phyloP scores from a whole-genome alignment of 768 basidiomycete species.

The Dacryopinax spathularia region DNA sequence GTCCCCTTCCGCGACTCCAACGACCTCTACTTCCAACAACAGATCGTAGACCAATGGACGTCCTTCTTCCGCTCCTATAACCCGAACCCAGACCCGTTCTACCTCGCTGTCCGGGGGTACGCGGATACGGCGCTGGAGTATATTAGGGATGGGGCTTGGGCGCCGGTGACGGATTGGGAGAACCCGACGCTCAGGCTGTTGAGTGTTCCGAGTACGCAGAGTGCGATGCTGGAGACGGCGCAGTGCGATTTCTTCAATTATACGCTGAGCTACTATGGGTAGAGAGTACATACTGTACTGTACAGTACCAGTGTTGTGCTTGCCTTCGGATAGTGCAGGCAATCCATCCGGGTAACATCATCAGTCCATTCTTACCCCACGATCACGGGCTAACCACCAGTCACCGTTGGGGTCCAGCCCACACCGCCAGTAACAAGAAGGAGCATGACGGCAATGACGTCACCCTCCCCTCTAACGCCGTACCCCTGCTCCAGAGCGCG shows the following conservation, averaged over 20 bases:
- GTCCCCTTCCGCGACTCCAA: conserved; percentile 34
- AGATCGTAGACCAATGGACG: conserved; percentile 34
- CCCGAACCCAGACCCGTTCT: conserved; percentile 33
- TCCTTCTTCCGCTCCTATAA: conserved; percentile 35
- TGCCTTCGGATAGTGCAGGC: no score
- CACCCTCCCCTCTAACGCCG: no score
- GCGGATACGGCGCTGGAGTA: conserved; percentile 23
- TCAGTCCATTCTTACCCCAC: no score
- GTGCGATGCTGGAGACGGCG: conserved; percentile 23
- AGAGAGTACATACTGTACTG: no score
- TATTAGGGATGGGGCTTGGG: conserved; percentile 24
- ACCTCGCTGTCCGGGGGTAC: conserved; percentile 33
- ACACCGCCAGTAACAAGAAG: no score
- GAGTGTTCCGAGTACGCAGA: conserved; percentile 24
- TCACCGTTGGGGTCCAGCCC: no score
- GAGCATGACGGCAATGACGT: no score
- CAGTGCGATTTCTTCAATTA: conserved; percentile 28
- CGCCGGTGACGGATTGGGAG: conserved; percentile 20
- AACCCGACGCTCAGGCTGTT: conserved; percentile 25
- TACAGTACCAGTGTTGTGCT: no score
- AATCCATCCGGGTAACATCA: no score
- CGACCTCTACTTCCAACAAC: conserved; percentile 34
- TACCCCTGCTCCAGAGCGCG: no score
- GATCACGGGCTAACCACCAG: no score
- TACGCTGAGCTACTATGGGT: neutral